Conservation (phyloP, 768 basidiomycete species). For the Boletus rufocinnamomeus region DNA sequence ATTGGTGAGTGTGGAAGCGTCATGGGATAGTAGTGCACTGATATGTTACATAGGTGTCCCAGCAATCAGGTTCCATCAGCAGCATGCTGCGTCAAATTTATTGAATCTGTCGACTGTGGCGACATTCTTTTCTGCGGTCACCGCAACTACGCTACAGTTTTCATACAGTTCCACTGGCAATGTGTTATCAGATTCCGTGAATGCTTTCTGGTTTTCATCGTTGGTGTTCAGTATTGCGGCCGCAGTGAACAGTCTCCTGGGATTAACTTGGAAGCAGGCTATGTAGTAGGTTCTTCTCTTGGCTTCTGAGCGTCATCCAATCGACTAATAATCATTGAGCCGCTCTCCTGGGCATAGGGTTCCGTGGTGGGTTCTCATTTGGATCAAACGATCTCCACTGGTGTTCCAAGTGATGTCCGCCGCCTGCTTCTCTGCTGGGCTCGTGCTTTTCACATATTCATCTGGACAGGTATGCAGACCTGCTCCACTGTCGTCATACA, state of each 20-base stretch:
- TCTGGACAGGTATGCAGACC: slow-evolving; percentile 57
- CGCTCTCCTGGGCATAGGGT: slow-evolving; percentile 57
- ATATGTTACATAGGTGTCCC: slow-evolving; percentile 47
- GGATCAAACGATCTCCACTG: slow-evolving; percentile 83
- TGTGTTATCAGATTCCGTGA: slow-evolving; percentile 45
- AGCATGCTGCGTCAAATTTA: slow-evolving; percentile 50
- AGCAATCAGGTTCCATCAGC: slow-evolving; percentile 55
- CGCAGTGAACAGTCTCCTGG: slow-evolving; percentile 54
- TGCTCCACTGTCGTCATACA: slow-evolving; percentile 26
- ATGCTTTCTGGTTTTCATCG: slow-evolving; percentile 57
- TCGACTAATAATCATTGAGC: slow-evolving; percentile 32
- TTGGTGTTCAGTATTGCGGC: slow-evolving; percentile 56
- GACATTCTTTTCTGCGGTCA: slow-evolving; percentile 57
- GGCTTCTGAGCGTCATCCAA: slow-evolving; percentile 10
- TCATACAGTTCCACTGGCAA: slow-evolving; percentile 40
- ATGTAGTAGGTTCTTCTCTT: slow-evolving; percentile 47
- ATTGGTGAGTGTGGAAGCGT: slow-evolving; percentile 43
- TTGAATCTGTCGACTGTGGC: slow-evolving; percentile 54
- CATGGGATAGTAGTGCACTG: slow-evolving; percentile 23
- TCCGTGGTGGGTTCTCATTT: slow-evolving; percentile 67
- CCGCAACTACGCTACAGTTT: slow-evolving; percentile 51
- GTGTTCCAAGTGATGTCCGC: slow-evolving; percentile 85
- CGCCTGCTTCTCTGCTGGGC: slow-evolving; percentile 77
- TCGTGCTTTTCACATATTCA: slow-evolving; percentile 79
- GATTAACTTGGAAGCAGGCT: slow-evolving; percentile 57